These are phyloP conservation scores for Globisporangium emineosum DNA, from an alignment of 352 stramenopile genomes.

Conservation along the genomic window DNA sequence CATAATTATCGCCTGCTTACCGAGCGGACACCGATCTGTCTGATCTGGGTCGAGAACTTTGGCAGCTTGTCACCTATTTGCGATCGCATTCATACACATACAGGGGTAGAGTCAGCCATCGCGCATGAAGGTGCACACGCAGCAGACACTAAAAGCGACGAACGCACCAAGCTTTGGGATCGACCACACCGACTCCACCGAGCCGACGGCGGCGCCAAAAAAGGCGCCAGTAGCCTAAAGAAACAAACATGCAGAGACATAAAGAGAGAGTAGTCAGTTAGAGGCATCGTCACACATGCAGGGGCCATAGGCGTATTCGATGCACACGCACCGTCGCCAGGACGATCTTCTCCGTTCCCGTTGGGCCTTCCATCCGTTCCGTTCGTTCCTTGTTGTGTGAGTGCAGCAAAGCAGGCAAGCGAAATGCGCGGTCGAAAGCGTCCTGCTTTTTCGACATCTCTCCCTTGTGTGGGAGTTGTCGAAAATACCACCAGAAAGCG, in stretches of 20 bases:
- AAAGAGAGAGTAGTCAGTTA: neutral
- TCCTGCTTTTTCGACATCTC: neutral
- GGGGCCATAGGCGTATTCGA: too few species aligned
- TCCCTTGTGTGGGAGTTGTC: neutral
- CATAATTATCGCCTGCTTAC: constrained; percentile 24
- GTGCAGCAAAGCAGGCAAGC: neutral
- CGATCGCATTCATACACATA: neutral
- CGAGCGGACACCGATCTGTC: constrained; percentile 73
- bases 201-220: constrained; percentile 67
- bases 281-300: too few species aligned
- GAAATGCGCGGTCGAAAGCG: constrained; percentile 6
- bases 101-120: neutral
- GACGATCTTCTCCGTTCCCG: constrained; percentile 78
- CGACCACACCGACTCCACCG: constrained; percentile 82
- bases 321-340: constrained; percentile 48
- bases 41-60: constrained; percentile 78
- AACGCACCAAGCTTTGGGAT: constrained; percentile 83
- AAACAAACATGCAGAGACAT: neutral
- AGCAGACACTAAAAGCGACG: neutral
- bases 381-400: constrained; percentile 15
- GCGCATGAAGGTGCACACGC: neutral
- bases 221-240: constrained; percentile 68
- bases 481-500: constrained; percentile 3
- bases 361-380: constrained; percentile 53
- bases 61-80: constrained; percentile 66